phyloP scores from a whole-genome alignment of 306 rosid genomes.

The Cucumis cinereus region DNA sequence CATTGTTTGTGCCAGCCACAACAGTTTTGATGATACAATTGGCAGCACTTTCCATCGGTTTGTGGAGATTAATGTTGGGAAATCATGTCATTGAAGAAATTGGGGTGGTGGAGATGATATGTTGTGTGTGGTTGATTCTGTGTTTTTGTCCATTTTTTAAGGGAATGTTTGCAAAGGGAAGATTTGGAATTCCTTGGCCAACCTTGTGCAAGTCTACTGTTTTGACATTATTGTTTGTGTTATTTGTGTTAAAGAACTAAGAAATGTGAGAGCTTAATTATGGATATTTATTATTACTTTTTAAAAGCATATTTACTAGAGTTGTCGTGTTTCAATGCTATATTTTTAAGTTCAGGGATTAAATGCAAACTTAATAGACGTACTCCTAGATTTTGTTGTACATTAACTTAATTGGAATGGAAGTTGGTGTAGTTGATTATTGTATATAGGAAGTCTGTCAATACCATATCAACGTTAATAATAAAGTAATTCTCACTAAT shows the following conservation, averaged over 20 bases:
- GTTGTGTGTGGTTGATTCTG: conserved; percentile 27
- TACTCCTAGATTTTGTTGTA: too few species aligned
- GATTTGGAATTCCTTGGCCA: conserved; percentile 40
- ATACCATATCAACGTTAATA: too few species aligned
- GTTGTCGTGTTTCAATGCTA: too few species aligned
- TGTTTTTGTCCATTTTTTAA: conserved; percentile 45
- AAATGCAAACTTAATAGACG: too few species aligned
- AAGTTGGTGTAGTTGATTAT: too few species aligned
- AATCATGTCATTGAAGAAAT: background rate
- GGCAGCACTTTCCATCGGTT: conserved; percentile 14
- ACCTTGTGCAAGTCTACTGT: conserved; percentile 27
- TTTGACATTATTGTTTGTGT: conserved; percentile 26
- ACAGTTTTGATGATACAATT: conserved; percentile 41
- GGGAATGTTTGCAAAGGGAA: conserved; percentile 41
- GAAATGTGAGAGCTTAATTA: background rate
- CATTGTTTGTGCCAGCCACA: conserved; percentile 45
- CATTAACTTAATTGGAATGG: too few species aligned
- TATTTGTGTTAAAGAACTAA: conserved; percentile 2
- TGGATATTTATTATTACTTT: too few species aligned
- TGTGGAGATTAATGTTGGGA: conserved; percentile 11
- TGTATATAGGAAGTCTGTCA: too few species aligned
- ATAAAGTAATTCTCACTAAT: too few species aligned
- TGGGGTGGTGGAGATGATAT: conserved; percentile 29
- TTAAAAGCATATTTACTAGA: background rate
- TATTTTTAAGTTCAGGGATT: too few species aligned